phyloP scores from a whole-genome alignment of 1,284 basidiomycete genomes.

The Trichosporon faecale region DNA sequence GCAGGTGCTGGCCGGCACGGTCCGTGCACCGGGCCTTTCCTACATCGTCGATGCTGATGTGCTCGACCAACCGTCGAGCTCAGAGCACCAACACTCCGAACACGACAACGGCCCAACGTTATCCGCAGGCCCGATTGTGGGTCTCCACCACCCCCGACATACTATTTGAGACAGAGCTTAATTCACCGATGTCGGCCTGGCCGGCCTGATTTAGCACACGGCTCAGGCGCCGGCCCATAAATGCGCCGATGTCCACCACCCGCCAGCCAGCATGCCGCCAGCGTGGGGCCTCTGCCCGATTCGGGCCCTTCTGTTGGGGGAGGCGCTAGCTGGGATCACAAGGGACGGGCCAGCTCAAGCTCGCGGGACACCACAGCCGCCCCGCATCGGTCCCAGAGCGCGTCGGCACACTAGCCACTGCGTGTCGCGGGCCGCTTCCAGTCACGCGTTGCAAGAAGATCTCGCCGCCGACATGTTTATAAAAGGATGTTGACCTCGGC shows the following conservation, averaged over 20 bases:
- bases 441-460: not conserved
- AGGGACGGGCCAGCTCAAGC: not conserved
- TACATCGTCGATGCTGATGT: not conserved
- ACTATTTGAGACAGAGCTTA: not conserved
- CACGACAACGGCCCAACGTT: not conserved
- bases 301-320: not conserved
- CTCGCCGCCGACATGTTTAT: not conserved
- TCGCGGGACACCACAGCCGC: slow-evolving; percentile 4
- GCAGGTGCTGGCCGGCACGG: not conserved
- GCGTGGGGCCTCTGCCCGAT: not conserved
- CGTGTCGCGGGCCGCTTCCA: not conserved
- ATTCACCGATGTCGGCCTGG: not conserved
- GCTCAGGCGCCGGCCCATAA: not conserved
- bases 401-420: not conserved
- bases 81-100: not conserved
- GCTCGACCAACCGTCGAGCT: not conserved
- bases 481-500: not conserved
- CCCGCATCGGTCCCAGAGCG: not conserved
- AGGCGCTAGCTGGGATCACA: not conserved
- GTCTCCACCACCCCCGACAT: not conserved
- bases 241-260: not conserved
- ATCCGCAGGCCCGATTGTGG: not conserved
- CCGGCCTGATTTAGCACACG: not conserved
- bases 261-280: not conserved
- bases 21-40: not conserved